These are phyloP conservation scores for Rhynchospora tenuis DNA, from an alignment of 176 grass and related monocot species.

Conservation along the genomic window DNA sequence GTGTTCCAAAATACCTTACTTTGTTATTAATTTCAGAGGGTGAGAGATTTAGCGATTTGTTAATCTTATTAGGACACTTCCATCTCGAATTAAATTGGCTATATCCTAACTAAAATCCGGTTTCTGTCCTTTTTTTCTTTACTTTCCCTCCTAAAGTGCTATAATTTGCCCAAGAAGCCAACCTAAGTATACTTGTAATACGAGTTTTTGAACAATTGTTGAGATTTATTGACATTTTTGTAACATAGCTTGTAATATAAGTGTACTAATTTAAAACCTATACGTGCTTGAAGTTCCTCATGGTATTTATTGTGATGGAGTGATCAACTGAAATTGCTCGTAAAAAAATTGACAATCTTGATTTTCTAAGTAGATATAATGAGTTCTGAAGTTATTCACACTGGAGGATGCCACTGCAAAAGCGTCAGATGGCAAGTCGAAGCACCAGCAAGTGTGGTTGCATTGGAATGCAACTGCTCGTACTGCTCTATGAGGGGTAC, in stretches of 20 bases:
- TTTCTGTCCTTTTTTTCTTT: no score
- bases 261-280: not conserved
- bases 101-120: no score
- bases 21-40: not conserved
- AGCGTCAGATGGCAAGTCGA: slow-evolving; percentile 50
- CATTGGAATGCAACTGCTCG: slow-evolving; percentile 64
- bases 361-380: slow-evolving; percentile 9
- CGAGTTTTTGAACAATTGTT: not conserved
- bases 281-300: not conserved
- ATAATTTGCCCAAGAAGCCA: not conserved
- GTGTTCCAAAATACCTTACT: not conserved
- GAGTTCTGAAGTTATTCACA: slow-evolving; percentile 43
- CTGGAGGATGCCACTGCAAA: slow-evolving; percentile 69
- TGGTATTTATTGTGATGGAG: not conserved
- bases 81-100: not conserved
- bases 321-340: not conserved
- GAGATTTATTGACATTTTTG: not conserved
- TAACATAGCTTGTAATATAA: not conserved
- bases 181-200: not conserved
- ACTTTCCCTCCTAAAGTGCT: not conserved
- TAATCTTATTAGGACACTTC: not conserved
- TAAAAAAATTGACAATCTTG: not conserved
- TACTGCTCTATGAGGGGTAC: slow-evolving; percentile 63
- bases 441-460: slow-evolving; percentile 56
- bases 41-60: not conserved